These are phyloP conservation scores for Catharanthus roseus DNA, from an alignment of 257 asterid genomes.

Conservation along the genomic window DNA sequence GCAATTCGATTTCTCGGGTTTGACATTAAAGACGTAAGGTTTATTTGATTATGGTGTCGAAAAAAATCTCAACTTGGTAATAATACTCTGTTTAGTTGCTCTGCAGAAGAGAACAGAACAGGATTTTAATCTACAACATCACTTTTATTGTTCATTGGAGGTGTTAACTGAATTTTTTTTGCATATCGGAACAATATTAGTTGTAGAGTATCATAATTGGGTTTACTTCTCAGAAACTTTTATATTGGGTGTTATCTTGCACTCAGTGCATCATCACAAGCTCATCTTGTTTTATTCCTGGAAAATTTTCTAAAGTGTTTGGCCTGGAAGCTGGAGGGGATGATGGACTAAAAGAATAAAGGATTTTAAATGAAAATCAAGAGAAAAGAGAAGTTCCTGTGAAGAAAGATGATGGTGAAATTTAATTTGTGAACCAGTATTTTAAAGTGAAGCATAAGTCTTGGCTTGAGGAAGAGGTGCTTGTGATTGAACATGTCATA, in stretches of 20 bases:
- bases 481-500: too few relatives aligned
- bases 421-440: neutral
- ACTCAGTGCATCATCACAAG: neutral
- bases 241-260: neutral
- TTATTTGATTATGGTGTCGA: neutral
- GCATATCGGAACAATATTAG: neutral
- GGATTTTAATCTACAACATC: neutral
- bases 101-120: neutral
- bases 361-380: neutral
- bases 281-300: neutral
- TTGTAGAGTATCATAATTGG: neutral
- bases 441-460: neutral
- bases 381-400: neutral
- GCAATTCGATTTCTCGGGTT: slow-evolving; percentile 79
- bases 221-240: neutral
- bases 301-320: neutral
- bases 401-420: neutral
- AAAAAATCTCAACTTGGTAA: neutral
- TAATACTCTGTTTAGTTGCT: neutral
- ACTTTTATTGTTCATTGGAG: neutral
- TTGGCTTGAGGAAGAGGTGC: too few relatives aligned
- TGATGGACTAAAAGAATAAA: neutral
- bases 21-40: slow-evolving; percentile 64
- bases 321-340: neutral
- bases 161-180: neutral